Evolutionary conservation across 495 filamentous ascomycete genomes (phyloP).

Genomic region (Neurospora sp.): DNA sequence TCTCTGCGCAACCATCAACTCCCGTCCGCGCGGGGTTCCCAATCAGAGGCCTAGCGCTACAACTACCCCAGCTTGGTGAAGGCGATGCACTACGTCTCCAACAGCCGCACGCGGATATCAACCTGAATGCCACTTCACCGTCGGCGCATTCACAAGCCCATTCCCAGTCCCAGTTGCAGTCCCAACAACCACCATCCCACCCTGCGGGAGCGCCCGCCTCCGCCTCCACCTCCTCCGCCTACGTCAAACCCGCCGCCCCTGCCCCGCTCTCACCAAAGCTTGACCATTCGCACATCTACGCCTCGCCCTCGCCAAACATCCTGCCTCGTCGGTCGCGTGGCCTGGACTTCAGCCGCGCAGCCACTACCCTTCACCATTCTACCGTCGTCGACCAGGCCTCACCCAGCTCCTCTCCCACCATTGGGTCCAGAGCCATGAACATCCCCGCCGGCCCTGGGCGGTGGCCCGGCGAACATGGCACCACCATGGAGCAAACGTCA

Average conservation of each 20-base stretch:
- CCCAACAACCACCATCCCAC: neutral
- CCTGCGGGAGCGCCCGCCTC: slow-evolving; percentile 8
- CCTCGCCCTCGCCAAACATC: slow-evolving; percentile 58
- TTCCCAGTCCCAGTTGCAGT: neutral
- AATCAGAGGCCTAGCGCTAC: slow-evolving; percentile 56
- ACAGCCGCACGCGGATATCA: neutral
- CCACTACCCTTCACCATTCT: slow-evolving; percentile 92
- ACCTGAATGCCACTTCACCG: neutral
- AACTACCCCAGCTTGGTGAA: slow-evolving; percentile 44
- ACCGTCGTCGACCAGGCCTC: slow-evolving; percentile 80
- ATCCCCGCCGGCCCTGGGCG: slow-evolving; percentile 45
- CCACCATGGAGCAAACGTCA: slow-evolving; percentile 24
- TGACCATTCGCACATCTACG: slow-evolving; percentile 72
- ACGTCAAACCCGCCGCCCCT: slow-evolving; percentile 42
- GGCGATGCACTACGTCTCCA: neutral
- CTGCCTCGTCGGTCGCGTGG: slow-evolving; percentile 80
- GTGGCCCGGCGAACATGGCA: slow-evolving; percentile 25
- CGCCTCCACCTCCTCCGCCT: slow-evolving; percentile 36
- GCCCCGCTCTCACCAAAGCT: slow-evolving; percentile 73
- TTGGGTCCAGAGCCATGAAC: slow-evolving; percentile 64
- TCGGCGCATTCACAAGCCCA: neutral
- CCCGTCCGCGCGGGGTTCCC: slow-evolving; percentile 53
- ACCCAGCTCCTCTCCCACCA: slow-evolving; percentile 91
- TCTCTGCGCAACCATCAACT: slow-evolving; percentile 19
- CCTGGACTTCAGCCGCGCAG: slow-evolving; percentile 84